Evolutionary conservation across 805 yeast species (phyloP), one percentile per base, ranked within the genome.

Genomic region (Suhomyces pyralidae): DNA sequence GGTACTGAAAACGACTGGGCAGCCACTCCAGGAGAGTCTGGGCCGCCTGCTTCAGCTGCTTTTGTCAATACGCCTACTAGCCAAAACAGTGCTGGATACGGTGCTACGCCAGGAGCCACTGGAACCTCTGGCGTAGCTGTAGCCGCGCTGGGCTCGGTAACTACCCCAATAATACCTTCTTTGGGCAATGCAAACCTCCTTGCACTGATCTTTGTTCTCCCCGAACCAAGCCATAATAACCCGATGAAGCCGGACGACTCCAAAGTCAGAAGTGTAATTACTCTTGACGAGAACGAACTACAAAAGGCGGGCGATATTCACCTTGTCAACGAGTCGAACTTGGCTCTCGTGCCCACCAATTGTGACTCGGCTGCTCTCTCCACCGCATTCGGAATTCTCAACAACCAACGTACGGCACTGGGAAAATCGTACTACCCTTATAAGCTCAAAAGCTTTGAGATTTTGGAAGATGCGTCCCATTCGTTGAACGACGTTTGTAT

Each of bases 361-460:
- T 14, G 30, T 7, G 51, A 49, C 10, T 24, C 44, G 3, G 8
- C 40, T 8, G 14, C 43, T 10, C 43, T 51, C 43, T 36, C 40
- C 17, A 38, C 25, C 17, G 51, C 50, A 9, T 48, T 45, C 14
- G 48, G 42, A 1, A 47, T 25, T 5, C 49, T 46, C 10, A 8
- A 9, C 19, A 20, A 34, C 14, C 12, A 15, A 15, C 17, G 20
- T 8, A 15, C 45, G 19, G 42, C 42, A 2, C 42, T 17, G 24
- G 20, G 42, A 5, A 20, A 42, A 1, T 42, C 45, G 22, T 34
- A 34, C 26, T 46, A 36, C 24, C 44, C 61, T 26, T 71, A 72
- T 54, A 59, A 63, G 26, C 57, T 74, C 38, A 65, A 67, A 38
- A 74, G 78, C 50, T 70, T 64, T 54, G 71, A 71, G 51, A 62